Base-by-base conservation (phyloP, 2,329 filamentous ascomycete genomes). In the Tolypocladium paradoxum region DNA sequence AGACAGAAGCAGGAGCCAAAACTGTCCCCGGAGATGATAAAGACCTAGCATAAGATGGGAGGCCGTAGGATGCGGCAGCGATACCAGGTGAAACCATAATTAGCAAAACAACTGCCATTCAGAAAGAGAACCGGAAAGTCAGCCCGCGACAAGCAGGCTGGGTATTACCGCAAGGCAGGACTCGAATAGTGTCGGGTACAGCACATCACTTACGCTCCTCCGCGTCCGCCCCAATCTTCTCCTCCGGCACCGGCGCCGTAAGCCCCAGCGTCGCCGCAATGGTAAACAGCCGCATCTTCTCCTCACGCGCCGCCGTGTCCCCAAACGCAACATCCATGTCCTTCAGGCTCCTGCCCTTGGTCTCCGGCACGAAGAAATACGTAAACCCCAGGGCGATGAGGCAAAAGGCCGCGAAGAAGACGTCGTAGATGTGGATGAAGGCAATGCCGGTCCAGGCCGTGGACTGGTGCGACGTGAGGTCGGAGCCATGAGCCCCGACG, bases 401-500 rank as follows among this genome's bases (percentile, higher is more conserved):
- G 55, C 75, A 77, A 56, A 81, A 81, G 2, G 72, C 68, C 0
- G 75, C 78, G 56, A 84, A 85, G 69, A 85, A 84, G 47, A 84
- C 74, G 60, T 84, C 79, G 54, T 85, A 74, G 18, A 85, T 72
- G 63, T 84, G 85, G 49, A 76, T 81, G 60, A 85, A 84, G 22
- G 79, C 79, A 57, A 86, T 85, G 56, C 85, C 79, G 2, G 76
- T 76, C 53, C 71, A 76, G n/a, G 70, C 69, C 0, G 79, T 73
- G 2, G 68, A 64, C 18, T 68, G 60, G 43, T 72, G 57, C 1
- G 65, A 60, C 1, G 71, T 68, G 0, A 72, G 65, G 9, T 56
- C 53, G 7, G 61, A 53, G 38, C 43, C 43, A 20, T 74, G 73
- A 2, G 64, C 69, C 7, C 73, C 76, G 56, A 81, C 71, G 24